phyloP scores from a whole-genome alignment of 2,329 filamentous ascomycete species.

The Fusarium continuum region DNA sequence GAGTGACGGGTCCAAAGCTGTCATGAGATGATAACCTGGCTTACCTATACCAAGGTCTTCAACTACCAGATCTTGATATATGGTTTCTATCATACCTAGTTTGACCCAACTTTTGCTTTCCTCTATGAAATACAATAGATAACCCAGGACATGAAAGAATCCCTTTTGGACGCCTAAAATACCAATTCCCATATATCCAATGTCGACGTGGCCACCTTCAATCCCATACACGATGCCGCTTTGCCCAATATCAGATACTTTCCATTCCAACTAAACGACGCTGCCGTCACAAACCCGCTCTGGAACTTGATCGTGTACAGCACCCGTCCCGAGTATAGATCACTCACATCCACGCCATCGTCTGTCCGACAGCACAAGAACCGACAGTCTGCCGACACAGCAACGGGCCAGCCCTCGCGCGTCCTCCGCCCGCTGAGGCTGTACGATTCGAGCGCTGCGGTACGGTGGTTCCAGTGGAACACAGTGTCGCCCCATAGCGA shows the following conservation, averaged over 20 bases:
- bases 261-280: conserved; percentile 46
- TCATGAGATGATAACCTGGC: not conserved
- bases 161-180: conserved; percentile 35
- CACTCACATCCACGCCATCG: conserved; percentile 49
- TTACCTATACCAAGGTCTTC: too few species aligned
- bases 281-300: conserved; percentile 45
- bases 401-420: conserved; percentile 50
- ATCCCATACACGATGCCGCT: conserved; percentile 36
- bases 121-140: not conserved
- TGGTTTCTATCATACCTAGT: not conserved
- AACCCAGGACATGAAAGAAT: not conserved
- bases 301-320: conserved; percentile 46
- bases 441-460: conserved; percentile 45
- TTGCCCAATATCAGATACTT: conserved; percentile 46
- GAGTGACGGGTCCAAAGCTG: conserved; percentile 38
- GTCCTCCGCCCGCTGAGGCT: conserved; percentile 44
- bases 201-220: conserved; percentile 39
- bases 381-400: conserved; percentile 49
- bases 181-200: conserved; percentile 44
- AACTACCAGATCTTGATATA: too few species aligned
- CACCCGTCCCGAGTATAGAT: conserved; percentile 47
- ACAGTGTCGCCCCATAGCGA: conserved; percentile 49
- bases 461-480: conserved; percentile 47
- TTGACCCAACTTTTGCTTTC: not conserved
- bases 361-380: conserved; percentile 50